Percentiles rank a stretch among this genome's conserved stretches.
phyloP scores from a whole-genome alignment of 2,329 filamentous ascomycete genomes.

The Cercospora sp. region DNA sequence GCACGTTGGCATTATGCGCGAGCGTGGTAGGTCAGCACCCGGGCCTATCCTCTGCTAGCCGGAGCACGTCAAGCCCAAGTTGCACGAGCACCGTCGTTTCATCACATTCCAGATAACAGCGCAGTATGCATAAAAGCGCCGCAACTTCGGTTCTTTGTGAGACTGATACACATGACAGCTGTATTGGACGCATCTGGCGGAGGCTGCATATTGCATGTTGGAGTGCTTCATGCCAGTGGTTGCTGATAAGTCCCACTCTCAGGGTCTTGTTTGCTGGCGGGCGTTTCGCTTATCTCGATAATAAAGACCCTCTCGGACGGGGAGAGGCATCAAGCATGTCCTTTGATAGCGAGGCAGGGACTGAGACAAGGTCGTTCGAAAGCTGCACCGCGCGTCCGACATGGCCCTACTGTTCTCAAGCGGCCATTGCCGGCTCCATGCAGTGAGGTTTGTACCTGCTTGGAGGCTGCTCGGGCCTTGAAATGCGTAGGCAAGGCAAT shows the following conservation, averaged over 20 bases:
- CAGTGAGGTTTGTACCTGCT: not conserved
- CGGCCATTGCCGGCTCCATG: not conserved
- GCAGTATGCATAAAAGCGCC: constrained; percentile 15
- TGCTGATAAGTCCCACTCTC: constrained; percentile 14
- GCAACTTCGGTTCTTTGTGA: constrained; percentile 8
- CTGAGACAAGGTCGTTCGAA: not conserved
- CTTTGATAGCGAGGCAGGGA: not conserved
- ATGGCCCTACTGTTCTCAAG: not conserved
- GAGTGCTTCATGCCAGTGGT: not conserved
- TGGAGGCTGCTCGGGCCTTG: not conserved
- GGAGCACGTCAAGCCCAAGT: constrained; percentile 1
- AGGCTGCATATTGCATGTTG: constrained; percentile 9
- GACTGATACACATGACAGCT: constrained; percentile 15
- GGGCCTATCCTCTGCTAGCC: constrained; percentile 11
- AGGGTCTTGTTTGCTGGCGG: constrained; percentile 11
- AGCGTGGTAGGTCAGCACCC: not conserved
- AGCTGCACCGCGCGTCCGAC: not conserved
- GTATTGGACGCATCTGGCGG: constrained; percentile 16
- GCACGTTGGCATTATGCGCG: not conserved
- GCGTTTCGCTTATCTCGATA: constrained; percentile 11
- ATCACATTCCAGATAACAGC: constrained; percentile 15
- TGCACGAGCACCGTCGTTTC: constrained; percentile 17
- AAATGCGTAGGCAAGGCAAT: not conserved
- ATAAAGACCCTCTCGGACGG: not conserved
- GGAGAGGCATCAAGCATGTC: not conserved